Percentiles rank a stretch among this genome's conserved stretches.
These are phyloP conservation scores for Xylariaceae sp. DNA, from an alignment of 2,329 filamentous ascomycete species.

Conservation along the genomic window DNA sequence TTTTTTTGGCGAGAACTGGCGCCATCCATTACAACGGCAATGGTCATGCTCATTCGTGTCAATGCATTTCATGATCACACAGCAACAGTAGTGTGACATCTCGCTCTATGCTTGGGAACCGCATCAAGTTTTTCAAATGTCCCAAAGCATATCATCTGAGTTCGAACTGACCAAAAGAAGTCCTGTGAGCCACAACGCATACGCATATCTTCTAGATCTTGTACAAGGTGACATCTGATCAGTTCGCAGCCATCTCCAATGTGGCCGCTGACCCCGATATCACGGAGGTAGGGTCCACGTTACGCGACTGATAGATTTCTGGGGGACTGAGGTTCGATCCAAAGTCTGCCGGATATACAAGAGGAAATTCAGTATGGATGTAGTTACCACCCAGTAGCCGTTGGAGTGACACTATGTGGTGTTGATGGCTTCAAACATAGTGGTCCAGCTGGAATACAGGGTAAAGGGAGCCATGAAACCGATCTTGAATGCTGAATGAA, in stretches of 20 bases:
- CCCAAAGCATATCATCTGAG: too few relatives aligned
- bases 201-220: constrained; percentile 37
- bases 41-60: constrained; percentile 12
- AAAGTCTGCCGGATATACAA: constrained; percentile 12
- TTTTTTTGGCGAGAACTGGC: neutral
- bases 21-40: neutral
- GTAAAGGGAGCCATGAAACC: too few relatives aligned
- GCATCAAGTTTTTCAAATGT: too few relatives aligned
- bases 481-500: too few relatives aligned
- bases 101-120: constrained; percentile 6
- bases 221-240: constrained; percentile 46
- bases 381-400: constrained; percentile 24
- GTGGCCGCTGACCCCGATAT: constrained; percentile 5
- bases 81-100: constrained; percentile 22
- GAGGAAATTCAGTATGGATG: constrained; percentile 14
- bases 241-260: constrained; percentile 21
- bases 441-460: constrained; percentile 9
- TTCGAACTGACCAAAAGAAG: constrained; percentile 3
- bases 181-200: constrained; percentile 29
- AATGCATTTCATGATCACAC: constrained; percentile 23
- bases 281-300: constrained; percentile 7
- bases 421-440: constrained; percentile 15
- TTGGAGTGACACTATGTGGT: constrained; percentile 29
- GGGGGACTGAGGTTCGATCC: too few relatives aligned
- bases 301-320: too few relatives aligned